A percentile compares a stretch with the other conserved stretches of the same genome.
Evolutionary conservation across 805 yeast species (phyloP).

Genomic region (Pichia cephalocereana): DNA sequence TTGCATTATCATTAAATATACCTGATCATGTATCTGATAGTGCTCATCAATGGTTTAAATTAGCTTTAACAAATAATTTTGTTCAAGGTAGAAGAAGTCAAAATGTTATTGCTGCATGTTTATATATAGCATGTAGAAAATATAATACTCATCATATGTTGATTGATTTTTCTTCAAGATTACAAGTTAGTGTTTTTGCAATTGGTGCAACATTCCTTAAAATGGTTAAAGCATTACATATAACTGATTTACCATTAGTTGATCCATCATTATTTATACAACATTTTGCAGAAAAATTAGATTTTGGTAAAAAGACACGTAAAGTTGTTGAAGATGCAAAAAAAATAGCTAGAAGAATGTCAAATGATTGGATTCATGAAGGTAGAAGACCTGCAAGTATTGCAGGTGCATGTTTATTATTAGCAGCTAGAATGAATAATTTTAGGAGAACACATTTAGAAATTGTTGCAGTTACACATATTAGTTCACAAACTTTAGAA

Average conservation of each 20-base stretch:
- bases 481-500: constrained; percentile 90
- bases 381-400: constrained; percentile 98
- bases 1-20: constrained; percentile 70
- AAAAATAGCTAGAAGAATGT: constrained; percentile 80
- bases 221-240: constrained; percentile 78
- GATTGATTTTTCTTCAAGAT: constrained; percentile 84
- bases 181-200: constrained; percentile 87
- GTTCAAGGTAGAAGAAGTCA: constrained; percentile 97
- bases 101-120: constrained; percentile 90
- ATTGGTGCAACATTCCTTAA: constrained; percentile 94
- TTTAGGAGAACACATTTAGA: constrained; percentile 87
- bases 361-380: constrained; percentile 90
- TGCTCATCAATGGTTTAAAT: constrained; percentile 80
- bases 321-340: constrained; percentile 85
- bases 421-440: constrained; percentile 97
- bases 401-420: constrained; percentile 89
- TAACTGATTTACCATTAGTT: constrained; percentile 71
- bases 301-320: constrained; percentile 63
- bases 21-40: constrained; percentile 81
- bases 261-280: constrained; percentile 93
- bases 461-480: constrained; percentile 90
- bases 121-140: constrained; percentile 89
- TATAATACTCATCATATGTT: constrained; percentile 91
- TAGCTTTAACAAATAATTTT: constrained; percentile 80
- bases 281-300: constrained; percentile 83